Conservation (phyloP, 2,329 filamentous ascomycete species). For the Ascochyta rabiei region DNA sequence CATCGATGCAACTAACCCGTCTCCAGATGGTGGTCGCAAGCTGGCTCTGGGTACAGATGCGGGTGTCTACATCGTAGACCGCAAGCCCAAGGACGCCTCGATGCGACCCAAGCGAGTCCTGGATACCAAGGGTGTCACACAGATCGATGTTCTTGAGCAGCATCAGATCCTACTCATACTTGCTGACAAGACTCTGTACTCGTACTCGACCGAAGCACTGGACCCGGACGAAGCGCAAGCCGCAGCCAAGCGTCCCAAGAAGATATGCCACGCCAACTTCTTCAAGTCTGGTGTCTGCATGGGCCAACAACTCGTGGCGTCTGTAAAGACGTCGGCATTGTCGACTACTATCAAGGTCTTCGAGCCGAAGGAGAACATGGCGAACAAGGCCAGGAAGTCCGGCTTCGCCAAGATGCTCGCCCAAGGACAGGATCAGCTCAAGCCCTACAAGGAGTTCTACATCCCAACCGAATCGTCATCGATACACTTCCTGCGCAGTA, state of each 20-base stretch:
- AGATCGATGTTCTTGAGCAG: conserved; percentile 95
- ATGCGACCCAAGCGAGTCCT: conserved; percentile 80
- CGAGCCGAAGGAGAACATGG: conserved; percentile 93
- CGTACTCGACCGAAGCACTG: conserved; percentile 84
- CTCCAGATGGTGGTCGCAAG: conserved; percentile 86
- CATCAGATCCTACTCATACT: conserved; percentile 90
- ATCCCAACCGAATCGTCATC: conserved; percentile 98
- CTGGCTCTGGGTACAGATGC: conserved; percentile 93
- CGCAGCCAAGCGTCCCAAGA: conserved; percentile 84
- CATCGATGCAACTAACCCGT: conserved; percentile 27
- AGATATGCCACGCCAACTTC: conserved; percentile 98
- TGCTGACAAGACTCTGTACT: conserved; percentile 89
- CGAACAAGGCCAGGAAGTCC: conserved; percentile 93
- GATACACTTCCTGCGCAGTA: conserved; percentile 96
- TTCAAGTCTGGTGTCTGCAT: conserved; percentile 97
- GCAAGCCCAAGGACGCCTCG: conserved; percentile 80
- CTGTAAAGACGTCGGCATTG: conserved; percentile 90
- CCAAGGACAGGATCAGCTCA: conserved; percentile 88
- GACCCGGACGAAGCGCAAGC: conserved; percentile 78
- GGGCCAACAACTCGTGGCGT: conserved; percentile 92
- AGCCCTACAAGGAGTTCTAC: conserved; percentile 87
- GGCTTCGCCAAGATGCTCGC: conserved; percentile 96
- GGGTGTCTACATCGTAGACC: conserved; percentile 90
- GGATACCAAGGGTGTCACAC: conserved; percentile 85
- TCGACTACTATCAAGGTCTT: conserved; percentile 99